Evolutionary conservation across 192 early-diverging fungal genomes (phyloP), one percentile per base, ranked within the genome.

Genomic region (Hyaloraphidium curvatum): DNA sequence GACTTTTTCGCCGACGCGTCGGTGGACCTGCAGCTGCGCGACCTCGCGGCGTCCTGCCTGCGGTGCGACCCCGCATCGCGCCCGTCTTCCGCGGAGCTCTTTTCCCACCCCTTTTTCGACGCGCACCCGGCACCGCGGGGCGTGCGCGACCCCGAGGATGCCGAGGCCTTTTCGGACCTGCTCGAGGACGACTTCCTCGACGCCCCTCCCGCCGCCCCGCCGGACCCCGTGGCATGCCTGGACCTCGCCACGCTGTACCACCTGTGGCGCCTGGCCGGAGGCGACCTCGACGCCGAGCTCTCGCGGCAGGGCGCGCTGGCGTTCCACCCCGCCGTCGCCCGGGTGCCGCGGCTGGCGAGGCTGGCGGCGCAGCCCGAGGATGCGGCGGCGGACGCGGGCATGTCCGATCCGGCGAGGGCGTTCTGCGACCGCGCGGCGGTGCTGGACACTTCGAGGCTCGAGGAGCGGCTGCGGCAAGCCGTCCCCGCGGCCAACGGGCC

Each of bases 231-330:
- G 0, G 43, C 55, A 28, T 65, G 67, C 5, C 55, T 79, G 2
- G 69, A 73, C 2, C 52, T 75, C 5, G 56, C 66, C 0, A 68
- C 73, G 33, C 61, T 80, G 9, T 80, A 74, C 51, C 63, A 81
- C 52, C 63, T 79, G 29, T 81, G 79, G 79, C 74, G 68, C 37
- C 30, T 81, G 19, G 75, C 77, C 3, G 79, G 79, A 1, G 79
- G 79, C 17, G 73, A 77, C 50, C 71, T 79, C 0, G 79, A 75
- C 52, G 39, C 71, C 2, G 75, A 75, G 56, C 61, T 73, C 30
- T 58, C 58, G 19, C 73, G 69, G 39, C 54, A 63, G 30, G 69
- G 67, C 1, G 68, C 60, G 3, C 59, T 74, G 5, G 55, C 63
- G 2, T 64, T 65, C 0, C 73, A 75, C 1, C 71, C 77, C 9